Conservation (phyloP, 192 early-diverging fungal genomes). For the Gorgonomyces haynaldii region DNA sequence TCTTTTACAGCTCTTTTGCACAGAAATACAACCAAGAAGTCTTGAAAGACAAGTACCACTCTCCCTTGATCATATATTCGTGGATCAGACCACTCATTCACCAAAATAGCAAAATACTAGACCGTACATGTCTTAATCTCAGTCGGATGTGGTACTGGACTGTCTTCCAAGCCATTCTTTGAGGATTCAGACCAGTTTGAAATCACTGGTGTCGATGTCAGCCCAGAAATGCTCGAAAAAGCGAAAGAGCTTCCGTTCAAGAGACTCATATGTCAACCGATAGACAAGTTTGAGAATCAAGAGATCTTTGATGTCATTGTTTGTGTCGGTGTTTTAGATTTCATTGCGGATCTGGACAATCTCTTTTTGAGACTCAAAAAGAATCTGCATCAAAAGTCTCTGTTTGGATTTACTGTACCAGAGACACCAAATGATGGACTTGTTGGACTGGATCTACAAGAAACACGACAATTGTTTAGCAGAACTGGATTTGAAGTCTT, state of each 20-base stretch:
- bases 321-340: conserved; percentile 5
- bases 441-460: not conserved
- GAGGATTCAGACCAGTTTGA: not conserved
- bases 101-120: not conserved
- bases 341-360: not conserved
- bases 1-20: not conserved
- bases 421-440: not conserved
- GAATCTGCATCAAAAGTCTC: not conserved
- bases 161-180: not conserved
- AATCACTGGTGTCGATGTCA: conserved; percentile 4
- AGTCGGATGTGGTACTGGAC: conserved; percentile 6
- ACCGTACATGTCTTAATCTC: conserved; percentile 3
- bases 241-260: conserved; percentile 3
- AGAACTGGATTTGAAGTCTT: not conserved
- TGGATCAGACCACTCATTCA: not conserved
- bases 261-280: not conserved
- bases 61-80: not conserved
- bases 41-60: not conserved
- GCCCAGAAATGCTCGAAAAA: conserved; percentile 1
- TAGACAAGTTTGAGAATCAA: not conserved
- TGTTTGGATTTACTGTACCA: conserved; percentile 1
- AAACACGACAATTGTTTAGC: not conserved
- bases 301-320: not conserved
- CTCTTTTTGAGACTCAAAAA: not conserved
- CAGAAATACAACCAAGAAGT: conserved; percentile 1